Conservation (phyloP, 2,329 filamentous ascomycete genomes). For the Thielaviopsis musarum region DNA sequence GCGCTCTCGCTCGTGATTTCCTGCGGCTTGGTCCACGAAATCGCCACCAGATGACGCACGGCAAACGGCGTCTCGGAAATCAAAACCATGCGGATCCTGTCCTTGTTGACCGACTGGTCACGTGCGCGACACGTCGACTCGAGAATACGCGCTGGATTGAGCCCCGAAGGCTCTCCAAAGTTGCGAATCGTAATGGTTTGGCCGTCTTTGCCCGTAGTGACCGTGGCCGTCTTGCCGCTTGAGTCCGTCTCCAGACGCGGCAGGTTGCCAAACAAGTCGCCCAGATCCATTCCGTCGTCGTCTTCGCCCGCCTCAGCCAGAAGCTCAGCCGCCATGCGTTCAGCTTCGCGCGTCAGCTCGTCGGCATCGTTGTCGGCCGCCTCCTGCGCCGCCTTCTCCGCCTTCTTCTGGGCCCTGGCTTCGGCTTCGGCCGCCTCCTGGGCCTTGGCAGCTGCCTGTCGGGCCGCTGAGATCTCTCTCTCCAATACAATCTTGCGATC, state of each 20-base stretch:
- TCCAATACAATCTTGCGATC: slow-evolving; percentile 40
- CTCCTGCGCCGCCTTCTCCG: background rate
- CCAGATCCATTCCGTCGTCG: slow-evolving; percentile 32
- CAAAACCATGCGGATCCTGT: slow-evolving; percentile 48
- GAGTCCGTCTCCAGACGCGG: slow-evolving; percentile 43
- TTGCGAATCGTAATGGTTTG: slow-evolving; percentile 39
- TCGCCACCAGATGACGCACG: slow-evolving; percentile 55
- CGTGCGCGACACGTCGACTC: slow-evolving; percentile 81
- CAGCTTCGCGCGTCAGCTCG: slow-evolving; percentile 38
- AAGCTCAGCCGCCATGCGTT: slow-evolving; percentile 40
- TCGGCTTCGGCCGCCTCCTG: slow-evolving; percentile 16
- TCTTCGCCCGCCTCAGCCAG: slow-evolving; percentile 36
- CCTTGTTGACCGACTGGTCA: slow-evolving; percentile 39
- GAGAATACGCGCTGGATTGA: slow-evolving; percentile 58
- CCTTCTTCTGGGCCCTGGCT: background rate
- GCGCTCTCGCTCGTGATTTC: slow-evolving; percentile 28
- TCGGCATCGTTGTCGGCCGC: slow-evolving; percentile 21
- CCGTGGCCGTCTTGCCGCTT: slow-evolving; percentile 41
- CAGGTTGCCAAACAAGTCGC: slow-evolving; percentile 38
- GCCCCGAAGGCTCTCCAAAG: slow-evolving; percentile 68
- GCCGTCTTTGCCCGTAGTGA: slow-evolving; percentile 35
- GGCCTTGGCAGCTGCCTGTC: slow-evolving; percentile 18
- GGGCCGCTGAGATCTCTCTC: slow-evolving; percentile 38
- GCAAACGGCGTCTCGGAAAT: slow-evolving; percentile 61
- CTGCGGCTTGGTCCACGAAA: slow-evolving; percentile 66